Base-by-base conservation (phyloP, 2,329 filamentous ascomycete species). In the Diaporthe sp. region DNA sequence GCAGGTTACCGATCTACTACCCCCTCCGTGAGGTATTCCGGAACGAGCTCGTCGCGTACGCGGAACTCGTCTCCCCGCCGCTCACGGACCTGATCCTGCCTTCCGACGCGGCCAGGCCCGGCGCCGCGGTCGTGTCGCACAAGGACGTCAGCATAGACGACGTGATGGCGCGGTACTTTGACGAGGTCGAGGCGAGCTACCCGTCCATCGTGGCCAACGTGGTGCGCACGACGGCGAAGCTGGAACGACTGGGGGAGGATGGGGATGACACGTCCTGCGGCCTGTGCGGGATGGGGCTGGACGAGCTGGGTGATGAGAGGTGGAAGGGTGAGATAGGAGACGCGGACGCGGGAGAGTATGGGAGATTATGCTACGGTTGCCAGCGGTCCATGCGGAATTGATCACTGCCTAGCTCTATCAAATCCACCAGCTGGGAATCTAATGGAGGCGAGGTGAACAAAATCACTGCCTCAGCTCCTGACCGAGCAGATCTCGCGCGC, bases 201-300 rank as follows among this genome's bases (percentile, higher is more conserved):
- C 94, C 96, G 4, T 95, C 94, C 72, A 95, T 98, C 73, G 96
- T 99, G 78, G 93, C 96, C 42, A 99, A 99, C 82, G 97, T 99
- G 13, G 96, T 98, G 7, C 91, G 95, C 76, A 99, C 96, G 45
- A 93, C 94, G n/a, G 92, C 92, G 69, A 98, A 97, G 84, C 87
- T 98, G 54, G 87, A 92, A 60, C 84, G 90, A 35, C 81, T 86
- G 0, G 78, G 85, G 1, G 82, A 81, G 10, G 80, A 79, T 28
- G 81, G 77, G 58, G 81, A 80, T 19, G 78, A 78, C 33, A 64
- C 69, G 50, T 73, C 79, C n/a, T 97, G 95, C 79, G 87, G 89
- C 45, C 82, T 96, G 12, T 97, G 95, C 82, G 90, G 90, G 67
- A 90, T 93, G 83, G 89, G 90, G 45, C 86, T 95, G 17, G 89